Conservation (phyloP, 1,284 basidiomycete genomes). For the Trichosporon ovoides region DNA sequence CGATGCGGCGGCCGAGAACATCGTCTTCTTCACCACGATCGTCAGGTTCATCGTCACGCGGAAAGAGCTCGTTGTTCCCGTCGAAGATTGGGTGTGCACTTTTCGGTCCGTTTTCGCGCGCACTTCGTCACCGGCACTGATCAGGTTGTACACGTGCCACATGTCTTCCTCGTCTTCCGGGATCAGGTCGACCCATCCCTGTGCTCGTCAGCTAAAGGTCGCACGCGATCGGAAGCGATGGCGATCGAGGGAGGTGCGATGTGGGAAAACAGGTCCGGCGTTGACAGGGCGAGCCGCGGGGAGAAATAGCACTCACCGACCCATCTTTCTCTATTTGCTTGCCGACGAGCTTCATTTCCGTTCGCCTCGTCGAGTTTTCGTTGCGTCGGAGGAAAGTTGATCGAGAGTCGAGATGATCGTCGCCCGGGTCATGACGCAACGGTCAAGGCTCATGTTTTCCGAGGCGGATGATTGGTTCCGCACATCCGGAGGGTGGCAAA, state of each 20-base stretch:
- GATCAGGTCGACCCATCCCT: constrained; percentile 85
- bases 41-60: constrained; percentile 82
- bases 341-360: constrained; percentile 58
- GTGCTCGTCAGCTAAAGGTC: constrained; percentile 9
- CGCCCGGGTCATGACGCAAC: too few relatives aligned
- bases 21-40: constrained; percentile 63
- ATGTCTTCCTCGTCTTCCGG: constrained; percentile 97
- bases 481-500: too few relatives aligned
- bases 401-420: background rate
- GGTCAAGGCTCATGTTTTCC: too few relatives aligned
- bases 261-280: background rate
- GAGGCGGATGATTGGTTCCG: too few relatives aligned
- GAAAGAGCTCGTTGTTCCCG: constrained; percentile 88
- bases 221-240: too few relatives aligned
- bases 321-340: constrained; percentile 74
- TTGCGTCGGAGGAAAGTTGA: too few relatives aligned
- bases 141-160: constrained; percentile 99
- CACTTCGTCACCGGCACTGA: constrained; percentile 80
- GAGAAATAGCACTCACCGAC: constrained; percentile 54
- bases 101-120: constrained; percentile 83
- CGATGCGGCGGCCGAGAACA: constrained; percentile 63
- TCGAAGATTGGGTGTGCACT: constrained; percentile 67
- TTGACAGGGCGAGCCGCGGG: too few relatives aligned
- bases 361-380: too few relatives aligned
- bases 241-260: background rate